These are phyloP conservation scores for Pythium brassicae DNA, from an alignment of 352 stramenopile species.

Conservation along the genomic window DNA sequence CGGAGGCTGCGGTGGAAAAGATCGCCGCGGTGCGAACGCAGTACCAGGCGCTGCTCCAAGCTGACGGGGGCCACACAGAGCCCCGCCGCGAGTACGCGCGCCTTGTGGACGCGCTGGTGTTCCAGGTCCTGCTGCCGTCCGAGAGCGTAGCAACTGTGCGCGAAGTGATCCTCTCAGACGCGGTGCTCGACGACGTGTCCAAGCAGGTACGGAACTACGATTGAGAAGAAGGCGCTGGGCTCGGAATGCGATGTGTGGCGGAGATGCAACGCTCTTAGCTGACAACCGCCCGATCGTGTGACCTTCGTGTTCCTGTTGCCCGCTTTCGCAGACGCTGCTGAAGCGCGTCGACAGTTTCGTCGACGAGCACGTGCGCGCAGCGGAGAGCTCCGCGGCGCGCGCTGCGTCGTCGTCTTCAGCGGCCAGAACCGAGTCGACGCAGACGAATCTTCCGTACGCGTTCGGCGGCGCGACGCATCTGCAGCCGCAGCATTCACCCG, in stretches of 20 bases:
- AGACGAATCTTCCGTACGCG: background rate
- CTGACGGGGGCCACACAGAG: constrained; percentile 4
- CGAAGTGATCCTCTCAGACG: constrained; percentile 29
- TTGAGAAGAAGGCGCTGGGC: too few species aligned
- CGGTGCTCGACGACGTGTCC: constrained; percentile 31
- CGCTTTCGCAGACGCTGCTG: constrained; percentile 21
- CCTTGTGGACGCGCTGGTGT: constrained; percentile 32
- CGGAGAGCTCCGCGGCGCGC: background rate
- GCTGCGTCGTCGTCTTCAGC: background rate
- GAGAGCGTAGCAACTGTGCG: constrained; percentile 31
- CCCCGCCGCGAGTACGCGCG: constrained; percentile 20
- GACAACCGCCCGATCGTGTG: background rate
- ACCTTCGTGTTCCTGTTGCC: background rate
- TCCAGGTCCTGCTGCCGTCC: constrained; percentile 44
- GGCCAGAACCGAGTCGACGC: constrained; percentile 6
- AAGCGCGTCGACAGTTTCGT: constrained; percentile 23
- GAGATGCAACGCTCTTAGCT: background rate
- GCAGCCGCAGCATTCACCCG: too few species aligned
- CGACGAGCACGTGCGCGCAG: constrained; percentile 7
- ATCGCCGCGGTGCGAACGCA: constrained; percentile 21
- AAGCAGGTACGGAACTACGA: constrained; percentile 58
- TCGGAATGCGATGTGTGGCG: too few species aligned
- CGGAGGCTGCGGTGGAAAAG: constrained; percentile 21
- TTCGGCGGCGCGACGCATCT: constrained; percentile 2
- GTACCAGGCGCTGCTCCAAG: constrained; percentile 1